Base-by-base conservation (phyloP, 2,329 filamentous ascomycete genomes). In the Fusarium musae region DNA sequence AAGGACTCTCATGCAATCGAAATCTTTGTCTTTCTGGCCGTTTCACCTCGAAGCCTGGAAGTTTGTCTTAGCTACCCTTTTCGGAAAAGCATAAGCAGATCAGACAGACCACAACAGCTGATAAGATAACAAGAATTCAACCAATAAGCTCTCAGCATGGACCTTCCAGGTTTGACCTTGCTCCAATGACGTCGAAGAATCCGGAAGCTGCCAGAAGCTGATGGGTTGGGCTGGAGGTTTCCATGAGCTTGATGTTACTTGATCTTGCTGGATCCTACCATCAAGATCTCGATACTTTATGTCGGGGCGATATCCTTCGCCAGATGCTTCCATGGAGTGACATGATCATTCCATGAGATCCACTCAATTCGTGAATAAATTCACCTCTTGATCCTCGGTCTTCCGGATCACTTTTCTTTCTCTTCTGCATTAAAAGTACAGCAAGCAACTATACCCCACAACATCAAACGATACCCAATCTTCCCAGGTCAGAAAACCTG, bases 131-230 rank as follows among this genome's bases (percentile, higher is more conserved):
- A 28, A 7, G 9, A 26, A 34, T 44, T 72, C 70, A 77, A 72
- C 79, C 62, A 79, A 15, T 59, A 9, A 13, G 15, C 30, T 30
- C 43, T 28, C 17, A 50, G 30, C 8, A 9, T 36, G 30, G 19
- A n/a, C 54, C 40, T 59, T 37, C 32, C 54, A 47, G 52, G 44
- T 26, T 50, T 37, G 59, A 75, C 75, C 73, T 76, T 76, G 76
- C 54, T 69, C 50, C 40, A 71, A 80, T 82, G 80, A 82, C 81
- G 80, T 83, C 80, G 75, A 77, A 78, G 57, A 66, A 37, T 75
- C 80, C 73, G 50, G 73, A 72, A 74, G 77, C 70, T 82, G 79
- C 80, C 53, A 70, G 66, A 70, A 70, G 59, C 66, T 69, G 47
- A 61, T 28, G 73, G 75, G 79, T 71, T 76, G 78, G 56, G 80